phyloP scores from a whole-genome alignment of 2,329 filamentous ascomycete genomes.

The Gremmenia infestans region DNA sequence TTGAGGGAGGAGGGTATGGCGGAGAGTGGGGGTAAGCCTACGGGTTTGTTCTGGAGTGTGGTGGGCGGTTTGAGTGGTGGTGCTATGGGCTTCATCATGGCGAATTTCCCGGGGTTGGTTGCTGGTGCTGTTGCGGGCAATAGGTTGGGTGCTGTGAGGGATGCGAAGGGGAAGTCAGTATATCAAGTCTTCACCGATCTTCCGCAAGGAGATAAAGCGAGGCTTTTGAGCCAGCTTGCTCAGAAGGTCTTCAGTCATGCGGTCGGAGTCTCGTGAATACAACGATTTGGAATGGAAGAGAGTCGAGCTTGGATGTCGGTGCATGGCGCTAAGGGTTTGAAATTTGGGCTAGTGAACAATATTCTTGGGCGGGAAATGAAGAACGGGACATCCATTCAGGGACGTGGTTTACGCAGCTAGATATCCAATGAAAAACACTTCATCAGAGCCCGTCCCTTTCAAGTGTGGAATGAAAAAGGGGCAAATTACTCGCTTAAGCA shows the following conservation, averaged over 20 bases:
- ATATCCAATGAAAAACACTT: neutral
- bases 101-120: slow-evolving; percentile 81
- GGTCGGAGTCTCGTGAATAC: slow-evolving; percentile 42
- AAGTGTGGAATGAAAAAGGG: too few species aligned
- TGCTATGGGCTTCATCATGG: slow-evolving; percentile 90
- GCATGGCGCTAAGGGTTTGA: neutral
- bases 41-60: slow-evolving; percentile 78
- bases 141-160: slow-evolving; percentile 80
- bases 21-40: slow-evolving; percentile 58
- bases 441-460: neutral
- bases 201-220: slow-evolving; percentile 75
- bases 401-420: neutral
- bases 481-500: too few species aligned
- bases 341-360: neutral
- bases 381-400: neutral
- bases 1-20: slow-evolving; percentile 80
- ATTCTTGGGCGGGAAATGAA: neutral
- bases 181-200: slow-evolving; percentile 70
- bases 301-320: neutral
- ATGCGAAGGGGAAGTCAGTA: slow-evolving; percentile 90
- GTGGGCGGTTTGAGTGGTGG: slow-evolving; percentile 82
- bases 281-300: neutral
- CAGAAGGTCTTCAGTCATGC: slow-evolving; percentile 81
- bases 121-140: slow-evolving; percentile 93
- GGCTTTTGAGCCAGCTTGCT: slow-evolving; percentile 77